Evolutionary conservation across 495 filamentous ascomycete species (phyloP).

Genomic region (Trichoderma asperelloides): DNA sequence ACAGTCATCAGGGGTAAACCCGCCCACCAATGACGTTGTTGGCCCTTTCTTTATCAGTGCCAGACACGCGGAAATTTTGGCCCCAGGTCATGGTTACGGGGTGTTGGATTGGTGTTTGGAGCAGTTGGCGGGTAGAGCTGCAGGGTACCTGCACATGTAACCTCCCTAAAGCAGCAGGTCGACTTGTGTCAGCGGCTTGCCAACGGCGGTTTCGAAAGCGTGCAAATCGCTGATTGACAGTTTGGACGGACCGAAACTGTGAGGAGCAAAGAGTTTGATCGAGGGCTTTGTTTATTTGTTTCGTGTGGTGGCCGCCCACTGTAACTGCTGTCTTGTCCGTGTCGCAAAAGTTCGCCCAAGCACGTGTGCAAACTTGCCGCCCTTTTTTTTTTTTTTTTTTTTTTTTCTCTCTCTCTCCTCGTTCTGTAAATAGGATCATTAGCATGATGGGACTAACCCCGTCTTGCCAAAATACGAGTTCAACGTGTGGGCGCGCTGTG

Average conservation of each 20-base stretch:
- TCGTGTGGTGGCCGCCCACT: no score
- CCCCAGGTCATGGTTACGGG: background rate
- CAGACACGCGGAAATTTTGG: background rate
- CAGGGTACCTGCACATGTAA: background rate
- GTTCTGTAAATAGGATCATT: no score
- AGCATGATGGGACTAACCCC: no score
- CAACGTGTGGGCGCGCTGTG: background rate
- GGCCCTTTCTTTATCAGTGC: background rate
- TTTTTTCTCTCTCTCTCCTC: no score
- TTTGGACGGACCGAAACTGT: background rate
- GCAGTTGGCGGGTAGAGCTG: no score
- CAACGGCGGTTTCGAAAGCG: background rate
- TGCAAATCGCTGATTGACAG: constrained; percentile 1
- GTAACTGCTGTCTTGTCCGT: no score
- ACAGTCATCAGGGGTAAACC: constrained; percentile 1
- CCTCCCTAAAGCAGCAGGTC: constrained; percentile 8
- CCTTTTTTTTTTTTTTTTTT: no score
- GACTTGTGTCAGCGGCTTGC: background rate
- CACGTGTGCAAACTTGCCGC: no score
- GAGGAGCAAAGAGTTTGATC: background rate
- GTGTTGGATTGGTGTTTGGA: no score
- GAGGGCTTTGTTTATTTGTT: no score
- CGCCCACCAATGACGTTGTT: constrained; percentile 8
- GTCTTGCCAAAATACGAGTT: background rate
- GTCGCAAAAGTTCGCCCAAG: no score